Evolutionary conservation across 2,329 filamentous ascomycete species (phyloP).

Genomic region (Verticillium klebahnii): DNA sequence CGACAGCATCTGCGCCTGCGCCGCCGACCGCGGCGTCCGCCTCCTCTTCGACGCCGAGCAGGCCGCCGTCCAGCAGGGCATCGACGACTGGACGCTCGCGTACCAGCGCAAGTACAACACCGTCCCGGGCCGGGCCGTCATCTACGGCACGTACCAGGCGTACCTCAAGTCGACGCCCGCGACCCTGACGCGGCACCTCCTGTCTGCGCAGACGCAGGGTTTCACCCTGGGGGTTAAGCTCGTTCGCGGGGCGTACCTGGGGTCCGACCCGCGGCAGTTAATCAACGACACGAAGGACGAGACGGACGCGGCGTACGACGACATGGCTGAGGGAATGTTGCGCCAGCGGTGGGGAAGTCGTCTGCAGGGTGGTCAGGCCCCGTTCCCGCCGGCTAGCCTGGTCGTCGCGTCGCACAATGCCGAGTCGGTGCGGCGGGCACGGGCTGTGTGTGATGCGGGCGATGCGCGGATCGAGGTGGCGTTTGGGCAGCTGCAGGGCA

Average conservation of each 20-base stretch:
- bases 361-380: slow-evolving; percentile 20
- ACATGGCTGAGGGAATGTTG: slow-evolving; percentile 63
- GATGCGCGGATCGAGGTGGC: slow-evolving; percentile 33
- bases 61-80: slow-evolving; percentile 70
- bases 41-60: slow-evolving; percentile 88
- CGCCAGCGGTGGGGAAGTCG: slow-evolving; percentile 51
- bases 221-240: slow-evolving; percentile 72
- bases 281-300: slow-evolving; percentile 69
- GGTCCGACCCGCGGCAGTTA: slow-evolving; percentile 62
- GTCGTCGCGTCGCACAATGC: slow-evolving; percentile 83
- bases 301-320: slow-evolving; percentile 70
- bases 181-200: slow-evolving; percentile 56
- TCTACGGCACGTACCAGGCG: slow-evolving; percentile 79
- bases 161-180: slow-evolving; percentile 63
- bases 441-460: slow-evolving; percentile 43
- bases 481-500: slow-evolving; percentile 44
- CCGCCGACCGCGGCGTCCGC: slow-evolving; percentile 62
- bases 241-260: slow-evolving; percentile 70
- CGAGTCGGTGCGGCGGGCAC: slow-evolving; percentile 59
- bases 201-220: slow-evolving; percentile 48
- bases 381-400: slow-evolving; percentile 56
- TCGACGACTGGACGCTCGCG: slow-evolving; percentile 74
- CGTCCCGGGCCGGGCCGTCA: slow-evolving; percentile 53
- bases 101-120: slow-evolving; percentile 75
- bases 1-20: slow-evolving; percentile 68